These are phyloP conservation scores for Dendrobium huoshanense DNA, from an alignment of 106 monocot species.

Conservation along the genomic window DNA sequence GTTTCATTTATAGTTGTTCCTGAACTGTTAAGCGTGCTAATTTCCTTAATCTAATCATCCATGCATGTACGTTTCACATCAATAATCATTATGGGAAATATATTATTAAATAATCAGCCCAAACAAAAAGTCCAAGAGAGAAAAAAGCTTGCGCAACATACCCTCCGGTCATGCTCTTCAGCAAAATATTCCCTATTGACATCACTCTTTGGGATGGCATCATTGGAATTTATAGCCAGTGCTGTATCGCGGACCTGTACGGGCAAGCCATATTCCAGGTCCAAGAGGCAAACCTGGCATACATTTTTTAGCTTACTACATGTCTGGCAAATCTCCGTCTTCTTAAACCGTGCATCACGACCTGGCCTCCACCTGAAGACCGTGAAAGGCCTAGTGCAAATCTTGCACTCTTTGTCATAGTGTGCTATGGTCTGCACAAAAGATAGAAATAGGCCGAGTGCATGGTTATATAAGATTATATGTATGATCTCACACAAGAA, in stretches of 20 bases:
- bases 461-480: not conserved
- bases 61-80: no score
- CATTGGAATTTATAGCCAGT: slow-evolving; percentile 79
- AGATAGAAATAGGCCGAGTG: not conserved
- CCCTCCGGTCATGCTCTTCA: slow-evolving; percentile 98
- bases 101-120: not conserved
- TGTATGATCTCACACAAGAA: not conserved
- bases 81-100: not conserved
- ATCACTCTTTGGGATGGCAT: slow-evolving; percentile 96
- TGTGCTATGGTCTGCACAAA: slow-evolving; percentile 63
- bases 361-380: slow-evolving; percentile 99
- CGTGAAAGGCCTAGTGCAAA: slow-evolving; percentile 91
- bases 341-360: slow-evolving; percentile 70
- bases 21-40: no score
- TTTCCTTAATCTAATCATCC: no score
- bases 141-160: slow-evolving; percentile 13
- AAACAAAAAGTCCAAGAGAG: not conserved
- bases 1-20: no score
- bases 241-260: slow-evolving; percentile 98
- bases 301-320: slow-evolving; percentile 79
- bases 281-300: slow-evolving; percentile 90
- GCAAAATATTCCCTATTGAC: slow-evolving; percentile 96
- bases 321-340: slow-evolving; percentile 68
- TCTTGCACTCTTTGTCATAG: slow-evolving; percentile 98
- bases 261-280: slow-evolving; percentile 95